Evolutionary conservation across 352 stramenopile species (phyloP).

Genomic region (Globisporangium okanoganense): DNA sequence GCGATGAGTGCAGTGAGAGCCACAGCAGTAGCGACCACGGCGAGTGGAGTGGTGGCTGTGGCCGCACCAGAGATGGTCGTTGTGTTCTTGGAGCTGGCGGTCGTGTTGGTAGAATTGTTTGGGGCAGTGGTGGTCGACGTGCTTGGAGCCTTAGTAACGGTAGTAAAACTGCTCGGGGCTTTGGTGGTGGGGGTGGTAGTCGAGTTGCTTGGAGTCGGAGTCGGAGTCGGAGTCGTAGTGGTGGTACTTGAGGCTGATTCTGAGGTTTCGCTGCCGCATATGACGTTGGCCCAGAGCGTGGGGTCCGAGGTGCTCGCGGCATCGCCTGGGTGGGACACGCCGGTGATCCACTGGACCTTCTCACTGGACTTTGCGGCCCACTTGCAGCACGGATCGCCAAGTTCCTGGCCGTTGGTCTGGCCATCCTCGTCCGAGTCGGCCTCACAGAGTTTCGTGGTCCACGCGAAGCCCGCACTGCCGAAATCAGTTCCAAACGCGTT

Average conservation of each 20-base stretch:
- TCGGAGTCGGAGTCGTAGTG: neutral
- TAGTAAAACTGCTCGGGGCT: neutral
- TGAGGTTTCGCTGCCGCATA: neutral
- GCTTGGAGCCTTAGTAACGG: neutral
- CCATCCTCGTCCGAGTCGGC: slow-evolving; percentile 37
- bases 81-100: neutral
- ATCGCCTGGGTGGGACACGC: slow-evolving; percentile 18
- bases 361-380: slow-evolving; percentile 13
- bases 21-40: neutral
- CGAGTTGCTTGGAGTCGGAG: too few relatives aligned
- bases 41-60: neutral
- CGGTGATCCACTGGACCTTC: slow-evolving; percentile 18
- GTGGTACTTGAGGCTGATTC: neutral
- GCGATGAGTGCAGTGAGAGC: neutral
- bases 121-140: neutral
- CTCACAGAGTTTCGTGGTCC: slow-evolving; percentile 37
- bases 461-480: slow-evolving; percentile 10
- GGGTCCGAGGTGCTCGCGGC: slow-evolving; percentile 19
- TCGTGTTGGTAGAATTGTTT: neutral
- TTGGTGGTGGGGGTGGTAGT: neutral
- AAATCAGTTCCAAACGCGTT: slow-evolving; percentile 36
- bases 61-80: neutral
- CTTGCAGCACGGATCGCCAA: slow-evolving; percentile 50
- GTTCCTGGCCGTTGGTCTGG: slow-evolving; percentile 50
- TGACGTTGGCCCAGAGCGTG: slow-evolving; percentile 12